Base-by-base conservation (phyloP, 2,329 filamentous ascomycete genomes). In the Ophiostoma montium region DNA sequence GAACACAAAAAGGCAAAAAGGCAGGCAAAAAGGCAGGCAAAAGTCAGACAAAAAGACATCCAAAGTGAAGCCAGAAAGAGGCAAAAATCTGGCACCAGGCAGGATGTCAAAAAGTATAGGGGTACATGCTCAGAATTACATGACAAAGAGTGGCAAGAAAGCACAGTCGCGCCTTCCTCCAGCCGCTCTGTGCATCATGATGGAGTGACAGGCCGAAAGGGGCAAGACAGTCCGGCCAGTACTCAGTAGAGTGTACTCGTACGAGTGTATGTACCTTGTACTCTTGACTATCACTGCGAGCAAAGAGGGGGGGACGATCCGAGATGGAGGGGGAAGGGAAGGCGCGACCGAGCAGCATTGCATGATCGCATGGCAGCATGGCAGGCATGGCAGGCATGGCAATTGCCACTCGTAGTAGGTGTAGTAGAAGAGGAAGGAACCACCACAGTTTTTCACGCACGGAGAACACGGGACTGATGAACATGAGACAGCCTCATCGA, bases 101-200 rank as follows among this genome's bases (percentile, higher is more conserved):
- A 36, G 16, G 9, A 11, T 3, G n/a, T 35, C 8, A 16, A n/a
- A 18, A 7, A 41, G 15, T n/a, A 5, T 7, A 12, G 11, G n/a
- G 15, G 19, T 23, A 41, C 6, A 41, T 10, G 13, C 19, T 12
- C 38, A 15, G 21, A n/a, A n/a, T n/a, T n/a, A n/a, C n/a, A n/a
- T n/a, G n/a, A n/a, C n/a, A n/a, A n/a, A n/a, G n/a, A n/a, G n/a
- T n/a, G n/a, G n/a, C n/a, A n/a, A n/a, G n/a, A n/a, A n/a, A n/a
- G 35, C 18, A n/a, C 48, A 42, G 43, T 35, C 36, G 48, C 41
- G 19, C 12, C 48, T 50, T 50, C n/a, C n/a, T n/a, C n/a, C 23
- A 27, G 23, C 23, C 4, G 23, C 23, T 4, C 8, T 27, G 4
- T 5, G 4, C 23, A 12, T 35, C 46, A 48, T 30, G 46, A 35